Base-by-base conservation (phyloP, 2,329 filamentous ascomycete species). In the Colletotrichum phormii region DNA sequence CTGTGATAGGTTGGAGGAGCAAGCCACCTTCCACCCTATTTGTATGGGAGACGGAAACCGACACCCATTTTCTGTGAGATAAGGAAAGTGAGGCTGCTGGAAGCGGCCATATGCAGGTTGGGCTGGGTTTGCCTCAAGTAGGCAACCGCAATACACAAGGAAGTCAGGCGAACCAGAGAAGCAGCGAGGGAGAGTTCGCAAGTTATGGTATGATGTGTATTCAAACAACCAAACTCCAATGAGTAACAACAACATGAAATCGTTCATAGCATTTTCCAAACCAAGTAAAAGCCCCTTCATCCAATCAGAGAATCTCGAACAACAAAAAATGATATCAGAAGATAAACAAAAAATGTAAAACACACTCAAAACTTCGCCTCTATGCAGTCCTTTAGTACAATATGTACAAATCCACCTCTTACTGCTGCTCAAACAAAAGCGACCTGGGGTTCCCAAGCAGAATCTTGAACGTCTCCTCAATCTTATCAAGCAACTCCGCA, bases 401-500 rank as follows among this genome's bases (percentile, higher is more conserved):
- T 53, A 68, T 68, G 18, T 53, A 60, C 15, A 37, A 11, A 31
- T 6, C 58, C 51, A 29, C 12, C 8, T 11, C 4, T 42, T 42
- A 42, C 37, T 35, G 60, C 49, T 71, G 60, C 49, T 55, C 75
- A 63, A 84, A 83, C 37, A 84, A 67, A 29, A 64, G 60, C 33
- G 82, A 79, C 13, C 77, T 72, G 2, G 83, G 81, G 70, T 80
- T 75, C 46, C 75, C 74, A 12, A 87, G 83, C 66, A 89, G 75
- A 62, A 79, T 76, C 63, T 81, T 76, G 74, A 88, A 80, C 35
- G 82, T 81, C 4, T 75, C 78, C 62, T 81, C 84, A 74, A 91
- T 76, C 64, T 89, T 87, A 24, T 84, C 83, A 62, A 92, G 77
- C 67, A 91, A 77, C 13, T 83, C 84, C 58, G 82, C 80, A 1